phyloP scores from a whole-genome alignment of 1,284 basidiomycete genomes.

The Inonotus obliquus region DNA sequence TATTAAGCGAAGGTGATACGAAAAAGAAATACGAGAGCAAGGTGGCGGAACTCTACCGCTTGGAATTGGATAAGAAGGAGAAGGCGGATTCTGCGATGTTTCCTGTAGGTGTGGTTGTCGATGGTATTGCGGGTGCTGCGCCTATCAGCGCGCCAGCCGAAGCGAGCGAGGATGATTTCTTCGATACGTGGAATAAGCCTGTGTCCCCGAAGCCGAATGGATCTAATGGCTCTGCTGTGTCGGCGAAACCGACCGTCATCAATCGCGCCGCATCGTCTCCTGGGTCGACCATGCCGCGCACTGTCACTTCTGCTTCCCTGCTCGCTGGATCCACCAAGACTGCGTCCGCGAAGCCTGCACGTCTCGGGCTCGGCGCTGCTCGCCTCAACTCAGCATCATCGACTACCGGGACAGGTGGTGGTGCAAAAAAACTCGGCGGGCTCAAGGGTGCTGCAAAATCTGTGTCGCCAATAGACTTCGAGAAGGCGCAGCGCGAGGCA shows the following conservation, averaged over 20 bases:
- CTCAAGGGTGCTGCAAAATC: slow-evolving; percentile 81
- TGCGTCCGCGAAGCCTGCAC: slow-evolving; percentile 32
- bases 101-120: slow-evolving; percentile 73
- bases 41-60: slow-evolving; percentile 86
- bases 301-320: slow-evolving; percentile 57
- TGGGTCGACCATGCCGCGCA: slow-evolving; percentile 41
- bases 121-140: slow-evolving; percentile 58
- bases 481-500: slow-evolving; percentile 85
- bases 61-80: slow-evolving; percentile 83
- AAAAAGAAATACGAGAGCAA: slow-evolving; percentile 89
- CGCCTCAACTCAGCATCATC: slow-evolving; percentile 43
- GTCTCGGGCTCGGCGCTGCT: slow-evolving; percentile 47
- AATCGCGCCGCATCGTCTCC: slow-evolving; percentile 43
- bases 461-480: slow-evolving; percentile 79
- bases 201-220: slow-evolving; percentile 41
- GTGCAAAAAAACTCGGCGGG: slow-evolving; percentile 63
- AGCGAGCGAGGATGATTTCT: slow-evolving; percentile 85
- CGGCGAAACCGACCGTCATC: slow-evolving; percentile 52
- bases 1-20: slow-evolving; percentile 73
- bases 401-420: slow-evolving; percentile 35
- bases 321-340: slow-evolving; percentile 38
- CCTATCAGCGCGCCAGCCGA: slow-evolving; percentile 33
- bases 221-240: slow-evolving; percentile 45
- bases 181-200: slow-evolving; percentile 93
- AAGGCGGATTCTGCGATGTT: slow-evolving; percentile 65